Conservation (phyloP, 371 early-diverging fungal species). For the Catenaria anguillulae region DNA sequence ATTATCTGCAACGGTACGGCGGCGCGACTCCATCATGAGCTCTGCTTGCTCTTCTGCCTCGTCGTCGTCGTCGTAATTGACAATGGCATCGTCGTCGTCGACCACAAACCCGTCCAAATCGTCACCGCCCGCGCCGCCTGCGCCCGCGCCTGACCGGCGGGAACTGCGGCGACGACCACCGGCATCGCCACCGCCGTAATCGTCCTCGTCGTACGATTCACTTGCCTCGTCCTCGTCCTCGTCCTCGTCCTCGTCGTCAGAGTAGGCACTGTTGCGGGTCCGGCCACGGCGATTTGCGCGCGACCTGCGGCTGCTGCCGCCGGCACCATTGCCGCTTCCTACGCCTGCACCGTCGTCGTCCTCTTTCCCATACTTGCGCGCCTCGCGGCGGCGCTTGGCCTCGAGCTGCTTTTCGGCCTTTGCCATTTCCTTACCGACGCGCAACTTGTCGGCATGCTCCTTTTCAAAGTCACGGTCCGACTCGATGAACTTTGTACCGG, state of each 20-base stretch:
- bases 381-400: background rate
- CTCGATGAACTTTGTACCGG: no score
- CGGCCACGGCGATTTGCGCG: background rate
- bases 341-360: no score
- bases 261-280: no score
- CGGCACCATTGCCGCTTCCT: no score
- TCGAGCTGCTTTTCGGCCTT: background rate
- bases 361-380: no score
- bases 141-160: background rate
- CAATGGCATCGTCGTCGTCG: conserved; percentile 19
- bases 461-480: no score
- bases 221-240: background rate
- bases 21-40: no score
- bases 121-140: background rate
- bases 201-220: background rate
- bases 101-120: conserved; percentile 18
- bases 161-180: background rate
- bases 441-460: no score
- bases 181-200: conserved; percentile 12
- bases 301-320: no score
- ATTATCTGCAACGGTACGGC: no score
- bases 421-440: background rate
- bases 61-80: conserved; percentile 12
- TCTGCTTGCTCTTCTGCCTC: conserved; percentile 10
- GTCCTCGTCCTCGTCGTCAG: conserved; percentile 3